Evolutionary conservation across 2,329 filamentous ascomycete species (phyloP).

Genomic region (Penicillium sp.): DNA sequence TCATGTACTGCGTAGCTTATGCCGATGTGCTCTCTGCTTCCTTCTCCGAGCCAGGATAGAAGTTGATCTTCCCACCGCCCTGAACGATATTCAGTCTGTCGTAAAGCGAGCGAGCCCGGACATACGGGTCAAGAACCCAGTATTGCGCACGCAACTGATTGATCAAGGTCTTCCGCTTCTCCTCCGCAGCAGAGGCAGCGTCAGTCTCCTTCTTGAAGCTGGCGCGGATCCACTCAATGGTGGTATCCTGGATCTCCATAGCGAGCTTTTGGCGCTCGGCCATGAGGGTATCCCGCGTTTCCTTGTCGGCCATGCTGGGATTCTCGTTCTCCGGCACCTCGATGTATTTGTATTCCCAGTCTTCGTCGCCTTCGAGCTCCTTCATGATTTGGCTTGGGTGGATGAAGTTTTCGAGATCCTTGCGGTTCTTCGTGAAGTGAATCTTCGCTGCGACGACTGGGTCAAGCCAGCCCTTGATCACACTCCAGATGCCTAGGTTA

Average conservation of each 20-base stretch:
- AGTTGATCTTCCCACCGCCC: constrained; percentile 65
- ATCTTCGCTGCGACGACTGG: constrained; percentile 94
- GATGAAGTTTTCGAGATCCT: constrained; percentile 78
- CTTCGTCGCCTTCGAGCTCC: constrained; percentile 81
- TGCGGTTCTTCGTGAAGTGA: constrained; percentile 79
- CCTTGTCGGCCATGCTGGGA: constrained; percentile 65
- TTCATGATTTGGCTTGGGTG: constrained; percentile 67
- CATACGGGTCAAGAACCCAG: constrained; percentile 84
- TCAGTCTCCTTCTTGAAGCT: constrained; percentile 45
- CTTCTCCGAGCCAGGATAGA: constrained; percentile 56
- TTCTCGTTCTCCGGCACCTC: constrained; percentile 79
- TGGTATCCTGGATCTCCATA: constrained; percentile 69
- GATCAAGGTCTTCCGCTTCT: constrained; percentile 61
- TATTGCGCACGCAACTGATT: constrained; percentile 69
- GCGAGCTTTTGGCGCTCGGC: constrained; percentile 64
- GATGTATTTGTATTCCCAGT: constrained; percentile 78
- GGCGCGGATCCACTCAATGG: constrained; percentile 69
- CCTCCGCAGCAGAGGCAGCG: constrained; percentile 52
- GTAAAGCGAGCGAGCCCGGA: constrained; percentile 79
- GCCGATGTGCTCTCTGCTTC: constrained; percentile 2
- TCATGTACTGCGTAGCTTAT: not conserved
- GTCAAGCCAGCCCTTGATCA: constrained; percentile 94
- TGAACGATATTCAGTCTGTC: constrained; percentile 75
- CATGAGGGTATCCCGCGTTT: constrained; percentile 62
- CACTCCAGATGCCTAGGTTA: constrained; percentile 78